A percentile compares a stretch with the other conserved stretches of the same genome.
These are phyloP conservation scores for Nothophoma quercina DNA, from an alignment of 2,329 filamentous ascomycete genomes.

Conservation along the genomic window DNA sequence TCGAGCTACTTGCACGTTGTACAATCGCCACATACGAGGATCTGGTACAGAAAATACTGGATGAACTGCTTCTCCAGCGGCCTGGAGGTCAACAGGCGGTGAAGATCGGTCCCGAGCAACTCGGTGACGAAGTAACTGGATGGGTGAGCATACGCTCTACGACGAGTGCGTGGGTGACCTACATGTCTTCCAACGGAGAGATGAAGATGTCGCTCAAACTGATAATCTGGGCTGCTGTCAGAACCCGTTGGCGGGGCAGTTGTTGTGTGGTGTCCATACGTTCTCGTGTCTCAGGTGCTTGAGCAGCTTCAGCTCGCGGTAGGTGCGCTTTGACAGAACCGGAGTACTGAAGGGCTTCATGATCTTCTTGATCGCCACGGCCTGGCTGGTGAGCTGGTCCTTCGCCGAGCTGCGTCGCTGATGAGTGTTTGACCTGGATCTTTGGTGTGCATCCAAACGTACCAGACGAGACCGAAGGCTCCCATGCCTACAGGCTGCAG, in stretches of 20 bases:
- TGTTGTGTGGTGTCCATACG: slow-evolving; percentile 59
- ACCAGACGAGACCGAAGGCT: slow-evolving; percentile 98
- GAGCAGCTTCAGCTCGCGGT: slow-evolving; percentile 94
- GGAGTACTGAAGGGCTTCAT: slow-evolving; percentile 99
- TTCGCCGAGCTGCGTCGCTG: slow-evolving; percentile 77
- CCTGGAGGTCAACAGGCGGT: slow-evolving; percentile 91
- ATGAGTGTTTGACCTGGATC: slow-evolving; percentile 22
- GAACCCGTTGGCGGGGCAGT: slow-evolving; percentile 7
- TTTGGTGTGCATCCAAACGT: slow-evolving; percentile 38
- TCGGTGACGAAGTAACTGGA: slow-evolving; percentile 96
- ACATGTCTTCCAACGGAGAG: slow-evolving; percentile 98
- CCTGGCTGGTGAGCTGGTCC: slow-evolving; percentile 95
- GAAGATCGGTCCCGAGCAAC: slow-evolving; percentile 93
- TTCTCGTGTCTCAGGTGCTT: slow-evolving; percentile 98
- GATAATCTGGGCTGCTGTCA: slow-evolving; percentile 71
- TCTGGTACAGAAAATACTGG: slow-evolving; percentile 99
- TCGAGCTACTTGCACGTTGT: slow-evolving; percentile 64
- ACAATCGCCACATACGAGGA: slow-evolving; percentile 72
- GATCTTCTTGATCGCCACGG: slow-evolving; percentile 99
- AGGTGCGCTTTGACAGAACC: slow-evolving; percentile 95
- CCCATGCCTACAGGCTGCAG: slow-evolving; percentile 99
- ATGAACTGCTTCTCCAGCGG: slow-evolving; percentile 99
- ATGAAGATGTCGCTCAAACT: slow-evolving; percentile 99
- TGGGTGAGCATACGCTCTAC: slow-evolving; percentile 25
- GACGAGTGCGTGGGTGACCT: slow-evolving; percentile 47